Conservation (phyloP, 2,329 filamentous ascomycete genomes). For the Boeremia exigua region DNA sequence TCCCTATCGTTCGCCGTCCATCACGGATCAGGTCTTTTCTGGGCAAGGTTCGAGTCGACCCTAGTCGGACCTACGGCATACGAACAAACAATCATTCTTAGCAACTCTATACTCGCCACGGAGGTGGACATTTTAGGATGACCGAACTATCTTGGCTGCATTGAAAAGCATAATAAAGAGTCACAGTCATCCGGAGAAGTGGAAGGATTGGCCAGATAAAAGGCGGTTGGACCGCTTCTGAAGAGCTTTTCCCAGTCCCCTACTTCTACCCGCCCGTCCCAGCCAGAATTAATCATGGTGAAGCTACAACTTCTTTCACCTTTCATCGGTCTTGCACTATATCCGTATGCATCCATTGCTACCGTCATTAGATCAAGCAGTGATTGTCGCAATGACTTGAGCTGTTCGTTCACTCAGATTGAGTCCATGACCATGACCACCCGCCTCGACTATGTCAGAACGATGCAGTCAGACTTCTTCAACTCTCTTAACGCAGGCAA, state of each 20-base stretch:
- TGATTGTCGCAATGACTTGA: neutral
- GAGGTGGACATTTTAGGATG: neutral
- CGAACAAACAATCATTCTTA: neutral
- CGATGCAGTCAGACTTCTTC: slow-evolving; percentile 1
- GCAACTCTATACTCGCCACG: neutral
- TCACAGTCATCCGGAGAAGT: neutral
- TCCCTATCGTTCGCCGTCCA: neutral
- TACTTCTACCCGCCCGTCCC: neutral
- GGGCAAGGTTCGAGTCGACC: neutral
- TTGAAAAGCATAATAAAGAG: neutral
- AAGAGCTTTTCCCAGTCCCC: neutral
- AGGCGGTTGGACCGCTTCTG: neutral
- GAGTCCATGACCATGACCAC: slow-evolving; percentile 1
- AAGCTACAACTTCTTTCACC: neutral
- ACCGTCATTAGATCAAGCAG: neutral
- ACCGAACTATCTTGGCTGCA: neutral
- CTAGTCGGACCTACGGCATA: neutral
- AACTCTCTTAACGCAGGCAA: neutral
- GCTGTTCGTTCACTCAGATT: neutral
- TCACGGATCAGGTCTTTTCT: neutral
- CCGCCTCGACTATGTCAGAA: neutral
- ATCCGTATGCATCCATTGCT: neutral
- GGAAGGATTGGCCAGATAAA: neutral
- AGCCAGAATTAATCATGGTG: neutral
- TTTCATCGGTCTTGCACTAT: neutral